These are phyloP conservation scores for Trichoderma erinaceum DNA, from an alignment of 495 filamentous ascomycete genomes.

Conservation along the genomic window DNA sequence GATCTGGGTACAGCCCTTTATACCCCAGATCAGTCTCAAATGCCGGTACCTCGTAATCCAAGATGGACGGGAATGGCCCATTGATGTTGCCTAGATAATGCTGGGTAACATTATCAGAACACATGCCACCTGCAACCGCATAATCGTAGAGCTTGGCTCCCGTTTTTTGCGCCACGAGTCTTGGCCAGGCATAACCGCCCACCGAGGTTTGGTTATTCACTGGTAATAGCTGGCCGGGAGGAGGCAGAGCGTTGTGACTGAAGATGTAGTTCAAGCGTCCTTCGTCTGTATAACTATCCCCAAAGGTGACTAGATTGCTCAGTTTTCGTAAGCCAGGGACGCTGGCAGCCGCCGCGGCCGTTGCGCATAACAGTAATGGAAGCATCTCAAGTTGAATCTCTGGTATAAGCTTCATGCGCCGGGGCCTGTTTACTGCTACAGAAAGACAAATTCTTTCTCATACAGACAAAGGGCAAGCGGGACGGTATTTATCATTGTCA, in stretches of 20 bases:
- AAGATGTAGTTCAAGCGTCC: conserved; percentile 38
- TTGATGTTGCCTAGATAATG: conserved; percentile 43
- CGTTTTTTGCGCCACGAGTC: conserved; percentile 51
- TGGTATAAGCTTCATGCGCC: too few species aligned
- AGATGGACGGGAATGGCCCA: conserved; percentile 53
- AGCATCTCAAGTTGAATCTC: neutral
- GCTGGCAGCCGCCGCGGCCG: neutral
- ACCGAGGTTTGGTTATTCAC: conserved; percentile 45
- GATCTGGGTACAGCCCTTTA: conserved; percentile 44
- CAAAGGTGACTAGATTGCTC: conserved; percentile 46
- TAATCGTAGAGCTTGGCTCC: conserved; percentile 61
- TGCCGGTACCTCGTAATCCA: conserved; percentile 62
- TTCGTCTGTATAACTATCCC: conserved; percentile 73
- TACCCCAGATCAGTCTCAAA: conserved; percentile 50
- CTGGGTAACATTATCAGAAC: conserved; percentile 58
- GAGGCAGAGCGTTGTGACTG: conserved; percentile 52
- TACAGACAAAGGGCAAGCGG: neutral
- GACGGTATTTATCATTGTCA: conserved; percentile 1
- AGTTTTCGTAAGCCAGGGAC: conserved; percentile 18
- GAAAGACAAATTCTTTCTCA: neutral
- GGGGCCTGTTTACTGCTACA: neutral
- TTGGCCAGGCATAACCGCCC: conserved; percentile 61
- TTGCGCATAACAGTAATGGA: neutral
- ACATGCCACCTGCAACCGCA: conserved; percentile 62
- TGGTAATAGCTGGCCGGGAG: conserved; percentile 48